These are phyloP conservation scores for Candida railenensis DNA, from an alignment of 805 yeast species.

Conservation along the genomic window DNA sequence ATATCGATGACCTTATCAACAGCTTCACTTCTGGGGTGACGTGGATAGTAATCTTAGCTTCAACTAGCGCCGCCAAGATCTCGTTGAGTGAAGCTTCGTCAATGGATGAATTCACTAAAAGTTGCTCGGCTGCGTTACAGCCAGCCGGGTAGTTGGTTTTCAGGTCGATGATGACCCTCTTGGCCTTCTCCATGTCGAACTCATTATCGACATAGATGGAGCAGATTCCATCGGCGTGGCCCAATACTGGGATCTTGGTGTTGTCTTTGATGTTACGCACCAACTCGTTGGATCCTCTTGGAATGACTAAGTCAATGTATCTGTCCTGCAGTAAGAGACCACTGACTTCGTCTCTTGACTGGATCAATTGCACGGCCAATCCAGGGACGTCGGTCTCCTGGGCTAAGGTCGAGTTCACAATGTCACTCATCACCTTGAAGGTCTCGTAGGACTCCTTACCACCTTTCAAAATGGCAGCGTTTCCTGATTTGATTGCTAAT, in stretches of 20 bases:
- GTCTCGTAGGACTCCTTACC: conserved; percentile 92
- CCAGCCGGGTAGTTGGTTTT: conserved; percentile 98
- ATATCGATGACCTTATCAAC: conserved; percentile 13
- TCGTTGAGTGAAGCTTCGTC: conserved; percentile 23
- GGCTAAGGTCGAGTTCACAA: conserved; percentile 59
- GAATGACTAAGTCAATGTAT: conserved; percentile 92
- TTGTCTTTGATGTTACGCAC: conserved; percentile 82
- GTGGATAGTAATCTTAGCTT: conserved; percentile 73
- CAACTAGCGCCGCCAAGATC: conserved; percentile 45
- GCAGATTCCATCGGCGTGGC: conserved; percentile 98
- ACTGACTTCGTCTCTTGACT: conserved; percentile 86
- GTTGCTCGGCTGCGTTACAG: conserved; percentile 94
- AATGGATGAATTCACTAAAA: conserved; percentile 57
- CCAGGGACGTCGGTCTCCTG: conserved; percentile 70
- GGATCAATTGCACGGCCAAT: conserved; percentile 81
- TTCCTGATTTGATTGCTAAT: conserved; percentile 92
- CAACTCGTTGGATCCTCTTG: conserved; percentile 94
- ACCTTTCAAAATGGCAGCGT: conserved; percentile 95
- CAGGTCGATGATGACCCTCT: conserved; percentile 74
- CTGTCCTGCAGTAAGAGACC: conserved; percentile 81
- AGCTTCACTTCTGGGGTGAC: conserved; percentile 52
- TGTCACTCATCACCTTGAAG: conserved; percentile 74
- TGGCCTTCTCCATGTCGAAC: conserved; percentile 78
- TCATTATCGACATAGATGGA: conserved; percentile 78
- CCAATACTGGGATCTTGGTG: conserved; percentile 95